phyloP scores from a whole-genome alignment of 2,329 filamentous ascomycete species.

The Aschersonia sp. region DNA sequence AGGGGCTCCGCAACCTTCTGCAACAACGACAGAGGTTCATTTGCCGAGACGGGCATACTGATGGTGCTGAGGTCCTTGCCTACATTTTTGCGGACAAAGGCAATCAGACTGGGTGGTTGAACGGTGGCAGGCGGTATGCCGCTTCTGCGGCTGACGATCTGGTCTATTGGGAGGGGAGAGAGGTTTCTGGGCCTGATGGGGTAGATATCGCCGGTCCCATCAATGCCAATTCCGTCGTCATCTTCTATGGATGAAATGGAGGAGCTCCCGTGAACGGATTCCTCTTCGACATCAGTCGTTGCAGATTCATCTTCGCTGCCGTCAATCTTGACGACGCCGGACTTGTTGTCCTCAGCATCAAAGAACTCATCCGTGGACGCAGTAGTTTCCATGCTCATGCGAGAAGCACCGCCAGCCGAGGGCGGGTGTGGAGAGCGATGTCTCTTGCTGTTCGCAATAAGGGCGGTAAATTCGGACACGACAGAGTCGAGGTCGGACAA shows the following conservation, averaged over 20 bases:
- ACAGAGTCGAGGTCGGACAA: slow-evolving; percentile 73
- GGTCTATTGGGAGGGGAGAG: slow-evolving; percentile 58
- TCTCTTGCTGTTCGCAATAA: slow-evolving; percentile 68
- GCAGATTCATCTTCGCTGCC: slow-evolving; percentile 50
- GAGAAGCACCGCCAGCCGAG: slow-evolving; percentile 28
- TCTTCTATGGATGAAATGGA: slow-evolving; percentile 46
- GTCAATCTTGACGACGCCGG: slow-evolving; percentile 60
- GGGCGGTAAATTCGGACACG: slow-evolving; percentile 63
- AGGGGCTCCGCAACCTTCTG: slow-evolving; percentile 83
- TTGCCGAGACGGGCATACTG: slow-evolving; percentile 92
- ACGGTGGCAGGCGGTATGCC: slow-evolving; percentile 62
- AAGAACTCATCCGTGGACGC: slow-evolving; percentile 82
- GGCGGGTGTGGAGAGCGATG: slow-evolving; percentile 45
- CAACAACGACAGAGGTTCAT: slow-evolving; percentile 78
- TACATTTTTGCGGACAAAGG: slow-evolving; percentile 91
- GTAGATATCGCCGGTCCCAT: slow-evolving; percentile 50
- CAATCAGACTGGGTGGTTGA: slow-evolving; percentile 77
- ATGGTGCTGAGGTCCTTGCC: slow-evolving; percentile 95
- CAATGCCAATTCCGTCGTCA: slow-evolving; percentile 41
- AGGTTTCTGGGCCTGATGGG: slow-evolving; percentile 65
- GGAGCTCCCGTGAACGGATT: slow-evolving; percentile 28
- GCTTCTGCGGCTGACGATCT: slow-evolving; percentile 48
- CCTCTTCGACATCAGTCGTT: slow-evolving; percentile 7
- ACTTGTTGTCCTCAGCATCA: slow-evolving; percentile 57
- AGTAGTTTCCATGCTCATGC: slow-evolving; percentile 61